Evolutionary conservation across 495 filamentous ascomycete species (phyloP).

Genomic region (Penicillium cinerascens): DNA sequence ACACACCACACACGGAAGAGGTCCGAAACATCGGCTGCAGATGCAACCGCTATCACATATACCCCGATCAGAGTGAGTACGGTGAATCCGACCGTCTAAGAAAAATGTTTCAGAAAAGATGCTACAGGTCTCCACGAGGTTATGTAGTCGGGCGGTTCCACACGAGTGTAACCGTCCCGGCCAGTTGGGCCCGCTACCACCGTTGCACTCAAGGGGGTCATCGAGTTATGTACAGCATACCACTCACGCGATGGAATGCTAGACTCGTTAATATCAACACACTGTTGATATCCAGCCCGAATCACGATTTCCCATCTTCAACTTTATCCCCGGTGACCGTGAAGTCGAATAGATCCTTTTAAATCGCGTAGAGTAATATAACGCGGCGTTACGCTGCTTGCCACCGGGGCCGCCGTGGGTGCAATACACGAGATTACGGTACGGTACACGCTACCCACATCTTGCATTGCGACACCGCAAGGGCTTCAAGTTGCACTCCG

Average conservation of each 20-base stretch:
- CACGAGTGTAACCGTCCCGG: constrained; percentile 36
- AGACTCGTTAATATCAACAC: neutral
- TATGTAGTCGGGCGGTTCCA: constrained; percentile 19
- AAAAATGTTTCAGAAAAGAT: neutral
- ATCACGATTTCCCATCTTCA: too few relatives aligned
- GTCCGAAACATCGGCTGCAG: neutral
- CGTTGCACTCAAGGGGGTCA: constrained; percentile 41
- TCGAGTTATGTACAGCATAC: constrained; percentile 31
- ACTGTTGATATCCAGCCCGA: too few relatives aligned
- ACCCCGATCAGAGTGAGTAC: too few relatives aligned
- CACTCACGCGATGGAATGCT: constrained; percentile 22
- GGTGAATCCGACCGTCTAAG: too few relatives aligned
- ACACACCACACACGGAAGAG: too few relatives aligned
- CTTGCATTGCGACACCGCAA: constrained; percentile 26
- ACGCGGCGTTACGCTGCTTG: neutral
- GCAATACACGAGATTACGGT: neutral
- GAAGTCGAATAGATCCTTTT: too few relatives aligned
- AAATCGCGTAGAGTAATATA: neutral
- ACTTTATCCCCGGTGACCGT: too few relatives aligned
- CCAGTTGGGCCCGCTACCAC: constrained; percentile 38
- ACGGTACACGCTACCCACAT: constrained; percentile 1
- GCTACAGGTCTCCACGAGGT: constrained; percentile 9
- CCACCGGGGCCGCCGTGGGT: neutral
- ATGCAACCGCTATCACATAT: constrained; percentile 8
- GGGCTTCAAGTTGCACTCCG: constrained; percentile 27